Percentiles rank a stretch among this genome's conserved stretches.
phyloP scores from a whole-genome alignment of 352 stramenopile species.

The Globisporangium emineosum region DNA sequence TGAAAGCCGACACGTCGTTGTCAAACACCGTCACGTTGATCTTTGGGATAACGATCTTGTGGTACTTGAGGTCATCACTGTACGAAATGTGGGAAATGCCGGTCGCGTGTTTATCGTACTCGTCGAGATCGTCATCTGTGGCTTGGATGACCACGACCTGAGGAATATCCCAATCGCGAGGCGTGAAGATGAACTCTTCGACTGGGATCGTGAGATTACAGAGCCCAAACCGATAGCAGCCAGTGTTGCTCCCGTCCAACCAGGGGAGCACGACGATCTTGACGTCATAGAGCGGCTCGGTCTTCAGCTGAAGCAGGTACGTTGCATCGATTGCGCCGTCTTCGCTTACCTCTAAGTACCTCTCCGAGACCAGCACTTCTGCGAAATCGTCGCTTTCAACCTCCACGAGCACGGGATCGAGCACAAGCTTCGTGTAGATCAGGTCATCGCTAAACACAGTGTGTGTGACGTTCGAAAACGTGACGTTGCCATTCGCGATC shows the following conservation, averaged over 20 bases:
- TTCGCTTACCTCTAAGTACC: slow-evolving; percentile 50
- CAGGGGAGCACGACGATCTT: slow-evolving; percentile 63
- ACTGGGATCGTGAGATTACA: slow-evolving; percentile 68
- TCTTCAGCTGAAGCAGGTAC: slow-evolving; percentile 56
- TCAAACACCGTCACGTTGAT: slow-evolving; percentile 60
- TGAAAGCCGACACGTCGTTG: slow-evolving; percentile 58
- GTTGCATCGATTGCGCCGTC: slow-evolving; percentile 34
- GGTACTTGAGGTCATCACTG: slow-evolving; percentile 67
- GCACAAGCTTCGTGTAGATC: slow-evolving; percentile 43
- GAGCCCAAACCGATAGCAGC: slow-evolving; percentile 69
- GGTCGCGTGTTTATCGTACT: slow-evolving; percentile 57
- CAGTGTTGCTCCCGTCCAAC: slow-evolving; percentile 50
- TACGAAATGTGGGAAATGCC: slow-evolving; percentile 71
- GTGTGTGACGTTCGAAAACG: slow-evolving; percentile 61
- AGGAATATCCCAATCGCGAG: slow-evolving; percentile 56
- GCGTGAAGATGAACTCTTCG: slow-evolving; percentile 56
- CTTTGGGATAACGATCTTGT: slow-evolving; percentile 51
- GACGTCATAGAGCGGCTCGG: slow-evolving; percentile 57
- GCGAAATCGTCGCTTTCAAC: slow-evolving; percentile 65
- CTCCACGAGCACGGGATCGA: slow-evolving; percentile 37
- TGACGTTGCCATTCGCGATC: slow-evolving; percentile 37
- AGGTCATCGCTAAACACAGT: slow-evolving; percentile 62
- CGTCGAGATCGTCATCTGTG: slow-evolving; percentile 66
- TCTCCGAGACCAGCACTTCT: slow-evolving; percentile 57
- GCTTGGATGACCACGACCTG: slow-evolving; percentile 52